Evolutionary conservation across 208 protist species (phyloP), one percentile per base, ranked within the genome.

Genomic region (Wallacemonas sp.): DNA sequence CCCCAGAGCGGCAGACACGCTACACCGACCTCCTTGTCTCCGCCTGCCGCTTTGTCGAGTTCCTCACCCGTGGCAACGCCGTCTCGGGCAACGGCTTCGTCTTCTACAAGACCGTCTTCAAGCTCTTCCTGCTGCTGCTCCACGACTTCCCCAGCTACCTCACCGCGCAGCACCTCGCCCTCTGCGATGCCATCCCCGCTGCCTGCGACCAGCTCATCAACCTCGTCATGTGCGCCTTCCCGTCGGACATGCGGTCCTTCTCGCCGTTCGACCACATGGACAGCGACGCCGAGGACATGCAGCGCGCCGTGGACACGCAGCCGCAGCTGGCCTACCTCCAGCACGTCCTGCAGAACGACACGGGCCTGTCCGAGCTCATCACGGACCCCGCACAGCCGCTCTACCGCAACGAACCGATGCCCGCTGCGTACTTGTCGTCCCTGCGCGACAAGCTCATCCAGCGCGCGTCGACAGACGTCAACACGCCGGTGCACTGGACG

Each of bases 81-180:
- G 84, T 96, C 59, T 81, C 86, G 7, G 70, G 79, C 33, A 92
- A 82, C 59, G 81, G 86, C 38, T 64, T 91, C 12, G 81, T 97
- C 18, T 96, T 95, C 66, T 95, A 92, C 84, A 96, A 95, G 79
- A 70, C 85, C 10, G 77, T 96, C 70, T 86, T 97, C 59, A 95
- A 95, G 74, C 79, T 99, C 20, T 81, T 99, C 39, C 75, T 99
- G 29, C 91, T 99, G 2, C 74, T 99, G 1, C 86, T 99, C 4
- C 99, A 99, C 76, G 99, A 99, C 84, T 99, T 99, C 84, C 98
- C 98, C 48, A 95, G 98, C 74, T 99, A 99, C 71, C 84, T 99
- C 12, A 99, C 98, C 81, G 84, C 97, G 10, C 99, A 99, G 74
- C 98, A 99, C 84, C 97, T 99, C 67, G 79, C 79, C 18, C 74